phyloP scores from a whole-genome alignment of 1,284 basidiomycete species.

The Earliella scabrosa region DNA sequence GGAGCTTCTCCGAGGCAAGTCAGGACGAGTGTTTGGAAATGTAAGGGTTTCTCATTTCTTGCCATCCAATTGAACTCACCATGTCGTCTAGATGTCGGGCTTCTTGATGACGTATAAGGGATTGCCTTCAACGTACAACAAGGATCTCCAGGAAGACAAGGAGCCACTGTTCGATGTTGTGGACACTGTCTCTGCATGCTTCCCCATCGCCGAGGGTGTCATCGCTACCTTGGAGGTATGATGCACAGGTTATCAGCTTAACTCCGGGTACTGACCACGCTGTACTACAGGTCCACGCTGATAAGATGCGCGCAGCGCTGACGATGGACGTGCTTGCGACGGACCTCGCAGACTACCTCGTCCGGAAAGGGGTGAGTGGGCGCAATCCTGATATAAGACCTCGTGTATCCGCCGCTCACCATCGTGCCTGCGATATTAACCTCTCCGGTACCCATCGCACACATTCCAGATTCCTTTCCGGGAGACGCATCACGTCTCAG shows the following conservation, averaged over 20 bases:
- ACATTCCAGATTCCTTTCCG: slow-evolving; percentile 83
- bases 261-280: slow-evolving; percentile 3
- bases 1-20: slow-evolving; percentile 94
- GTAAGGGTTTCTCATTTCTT: slow-evolving; percentile 45
- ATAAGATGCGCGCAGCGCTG: slow-evolving; percentile 89
- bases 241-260: no score
- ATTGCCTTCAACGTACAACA: slow-evolving; percentile 98
- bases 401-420: slow-evolving; percentile 1
- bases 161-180: slow-evolving; percentile 96
- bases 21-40: slow-evolving; percentile 93
- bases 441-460: neutral
- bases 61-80: neutral
- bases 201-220: slow-evolving; percentile 95
- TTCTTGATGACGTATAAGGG: slow-evolving; percentile 99
- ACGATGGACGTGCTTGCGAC: slow-evolving; percentile 98
- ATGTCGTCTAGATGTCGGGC: slow-evolving; percentile 80
- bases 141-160: slow-evolving; percentile 98
- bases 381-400: neutral
- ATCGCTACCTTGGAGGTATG: slow-evolving; percentile 85
- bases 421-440: neutral
- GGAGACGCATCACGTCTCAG: slow-evolving; percentile 98
- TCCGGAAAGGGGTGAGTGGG: slow-evolving; percentile 89
- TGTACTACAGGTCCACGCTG: slow-evolving; percentile 73
- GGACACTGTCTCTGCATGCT: slow-evolving; percentile 88
- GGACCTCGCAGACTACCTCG: slow-evolving; percentile 96